Evolutionary conservation across 2,329 filamentous ascomycete species (phyloP), one percentile per base, ranked within the genome.

Genomic region (Nannizziopsis arthrosporioides): DNA sequence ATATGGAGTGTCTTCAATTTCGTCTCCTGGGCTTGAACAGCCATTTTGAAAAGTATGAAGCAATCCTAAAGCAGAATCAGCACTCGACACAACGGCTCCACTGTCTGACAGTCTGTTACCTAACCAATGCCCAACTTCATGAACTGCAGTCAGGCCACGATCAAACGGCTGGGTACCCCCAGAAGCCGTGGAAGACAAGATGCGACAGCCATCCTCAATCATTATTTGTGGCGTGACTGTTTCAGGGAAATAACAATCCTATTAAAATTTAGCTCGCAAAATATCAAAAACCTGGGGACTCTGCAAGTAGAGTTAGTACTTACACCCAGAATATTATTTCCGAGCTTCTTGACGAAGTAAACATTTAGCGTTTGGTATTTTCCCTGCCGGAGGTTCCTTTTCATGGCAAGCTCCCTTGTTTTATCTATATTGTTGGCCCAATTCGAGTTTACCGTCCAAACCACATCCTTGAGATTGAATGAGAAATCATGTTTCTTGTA

Each of bases 341-440:
- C 55, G 5, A 79, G 67, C 48, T 78, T 67, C 30, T 72, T 73
- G 60, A 78, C 73, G 64, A 78, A 79, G 64, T 78, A 80, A 51
- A 80, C 64, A 59, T 80, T 80, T 32, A 79, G 67, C 1, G 71
- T 69, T 35, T 56, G 53, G 61, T 80, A 80, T 35, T 60, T 71
- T 44, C 77, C 76, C 50, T 69, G 63, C 17, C 75, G 73, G 2
- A 79, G 70, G 1, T 70, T 60, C 18, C 61, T 58, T 59, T 79
- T 80, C 72, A 78, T 75, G 8, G 53, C 65, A 41, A 70, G 57
- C 53, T 73, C 71, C n/a, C n/a, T n/a, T n/a, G n/a, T n/a, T n/a
- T n/a, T n/a, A 56, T 72, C 69, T 18, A 59, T 60, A 48, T 69
- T 72, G 31, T 64, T 66, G 30, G 76, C 75, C 76, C 76, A 79